Percentiles rank a stretch among this genome's conserved stretches.
Evolutionary conservation across 306 rosid species (phyloP).

Genomic region (Lotus japonicus): DNA sequence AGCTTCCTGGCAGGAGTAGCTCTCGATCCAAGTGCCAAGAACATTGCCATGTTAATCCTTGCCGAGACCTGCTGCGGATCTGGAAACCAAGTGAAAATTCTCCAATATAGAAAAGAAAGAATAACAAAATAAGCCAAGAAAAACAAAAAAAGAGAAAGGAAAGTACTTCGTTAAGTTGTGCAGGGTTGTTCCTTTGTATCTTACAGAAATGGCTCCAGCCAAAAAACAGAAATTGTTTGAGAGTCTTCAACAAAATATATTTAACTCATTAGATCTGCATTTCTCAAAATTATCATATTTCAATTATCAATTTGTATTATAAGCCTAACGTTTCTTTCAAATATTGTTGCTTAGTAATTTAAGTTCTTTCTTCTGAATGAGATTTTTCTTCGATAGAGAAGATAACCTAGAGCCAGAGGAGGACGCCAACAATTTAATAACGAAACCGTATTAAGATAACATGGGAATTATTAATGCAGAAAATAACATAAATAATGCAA

Average conservation of each 20-base stretch:
- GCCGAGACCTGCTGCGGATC: constrained; percentile 18
- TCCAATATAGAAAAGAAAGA: not conserved
- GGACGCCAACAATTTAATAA: no score
- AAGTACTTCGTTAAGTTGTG: not conserved
- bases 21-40: constrained; percentile 44
- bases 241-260: not conserved
- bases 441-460: no score
- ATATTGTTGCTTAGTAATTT: no score
- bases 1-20: constrained; percentile 29
- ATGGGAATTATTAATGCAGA: not conserved
- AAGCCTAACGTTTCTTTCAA: no score
- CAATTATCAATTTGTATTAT: no score
- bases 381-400: no score
- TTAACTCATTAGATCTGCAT: not conserved
- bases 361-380: no score
- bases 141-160: no score
- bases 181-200: constrained; percentile 83
- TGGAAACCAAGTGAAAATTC: constrained; percentile 39
- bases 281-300: no score
- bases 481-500: not conserved
- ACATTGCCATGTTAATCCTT: constrained; percentile 47
- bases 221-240: constrained; percentile 29
- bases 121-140: no score
- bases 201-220: constrained; percentile 75
- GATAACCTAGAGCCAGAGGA: no score